Evolutionary conservation across 805 yeast genomes (phyloP), one percentile per base, ranked within the genome.

Genomic region (Zygosaccharomyces siamensis): DNA sequence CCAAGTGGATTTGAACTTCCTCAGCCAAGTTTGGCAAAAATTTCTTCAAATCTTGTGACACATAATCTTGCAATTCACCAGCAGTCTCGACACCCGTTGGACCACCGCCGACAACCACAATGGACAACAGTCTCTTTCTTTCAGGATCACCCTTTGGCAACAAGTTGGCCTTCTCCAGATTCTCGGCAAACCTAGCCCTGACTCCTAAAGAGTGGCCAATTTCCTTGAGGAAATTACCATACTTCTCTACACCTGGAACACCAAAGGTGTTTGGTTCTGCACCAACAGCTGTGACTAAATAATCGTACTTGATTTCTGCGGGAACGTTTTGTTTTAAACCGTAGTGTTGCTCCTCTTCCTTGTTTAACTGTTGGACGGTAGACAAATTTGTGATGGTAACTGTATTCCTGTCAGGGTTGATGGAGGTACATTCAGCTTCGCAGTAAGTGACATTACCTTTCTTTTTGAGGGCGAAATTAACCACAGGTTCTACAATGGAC

Each of bases 71-170:
- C 62, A 90, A 73, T 71, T 90, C 97, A 68, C 96, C 97, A 52
- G 97, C 96, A 57, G 89, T 85, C 73, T 89, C 97, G 50, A 89
- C 97, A 75, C 97, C 97, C 39, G 97, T 89, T 65, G 97, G 97
- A 57, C 97, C 97, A 72, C 97, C 97, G 62, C 97, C 97, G 60
- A 92, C 93, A 51, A 90, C 96, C 47, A 90, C 92, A 53, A 88
- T 78, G 50, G 86, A 85, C 69, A 90, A 76, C 58, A 90, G 77
- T 69, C 96, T 83, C 72, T 83, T 83, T 70, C 97, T 81, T 69
- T 86, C 95, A 41, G 82, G 83, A 58, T 80, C 87, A 52, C 77
- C 79, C 67, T 82, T 81, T 56, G 92, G 92, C 61, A 89, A 79
- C 57, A 86, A 73, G 67, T 85, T 83, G 40, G 97, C 96, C 59